phyloP scores from a whole-genome alignment of 768 basidiomycete species.

The Tulasnella sp. region DNA sequence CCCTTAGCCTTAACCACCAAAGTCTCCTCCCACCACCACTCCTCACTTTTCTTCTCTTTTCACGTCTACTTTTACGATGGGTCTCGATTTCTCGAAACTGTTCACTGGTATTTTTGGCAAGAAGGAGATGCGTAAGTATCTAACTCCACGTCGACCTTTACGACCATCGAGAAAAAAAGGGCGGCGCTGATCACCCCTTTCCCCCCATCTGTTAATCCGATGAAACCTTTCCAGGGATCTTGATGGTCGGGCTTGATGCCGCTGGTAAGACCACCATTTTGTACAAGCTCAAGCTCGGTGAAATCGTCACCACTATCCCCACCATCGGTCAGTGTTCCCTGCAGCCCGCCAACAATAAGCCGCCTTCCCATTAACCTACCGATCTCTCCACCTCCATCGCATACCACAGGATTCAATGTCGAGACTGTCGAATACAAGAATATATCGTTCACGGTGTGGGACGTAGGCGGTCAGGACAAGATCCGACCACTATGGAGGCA shows the following conservation, averaged over 20 bases:
- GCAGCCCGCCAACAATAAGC: not conserved
- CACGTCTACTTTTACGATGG: constrained; percentile 35
- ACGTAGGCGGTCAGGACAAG: constrained; percentile 58
- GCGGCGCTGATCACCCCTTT: not conserved
- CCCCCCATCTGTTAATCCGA: constrained; percentile 6
- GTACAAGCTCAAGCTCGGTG: constrained; percentile 99
- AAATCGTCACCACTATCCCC: constrained; percentile 99
- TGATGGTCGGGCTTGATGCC: constrained; percentile 99
- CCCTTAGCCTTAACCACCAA: not conserved
- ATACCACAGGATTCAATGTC: constrained; percentile 61
- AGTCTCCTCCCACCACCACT: constrained; percentile 14
- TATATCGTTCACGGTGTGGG: constrained; percentile 57
- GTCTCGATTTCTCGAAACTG: constrained; percentile 45
- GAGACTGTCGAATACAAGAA: constrained; percentile 56
- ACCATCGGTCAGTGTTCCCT: constrained; percentile 78
- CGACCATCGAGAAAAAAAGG: too few relatives aligned
- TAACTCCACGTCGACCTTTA: too few relatives aligned
- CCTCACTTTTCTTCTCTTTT: not conserved
- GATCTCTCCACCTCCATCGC: not conserved
- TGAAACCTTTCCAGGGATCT: constrained; percentile 66
- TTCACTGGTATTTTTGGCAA: constrained; percentile 90
- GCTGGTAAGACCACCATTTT: constrained; percentile 98
- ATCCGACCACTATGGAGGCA: constrained; percentile 47
- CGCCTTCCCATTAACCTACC: constrained; percentile 23
- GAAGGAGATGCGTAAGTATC: constrained; percentile 95